phyloP scores from a whole-genome alignment of 2,329 filamentous ascomycete genomes.

The Phyllosticta paracitricarpa region DNA sequence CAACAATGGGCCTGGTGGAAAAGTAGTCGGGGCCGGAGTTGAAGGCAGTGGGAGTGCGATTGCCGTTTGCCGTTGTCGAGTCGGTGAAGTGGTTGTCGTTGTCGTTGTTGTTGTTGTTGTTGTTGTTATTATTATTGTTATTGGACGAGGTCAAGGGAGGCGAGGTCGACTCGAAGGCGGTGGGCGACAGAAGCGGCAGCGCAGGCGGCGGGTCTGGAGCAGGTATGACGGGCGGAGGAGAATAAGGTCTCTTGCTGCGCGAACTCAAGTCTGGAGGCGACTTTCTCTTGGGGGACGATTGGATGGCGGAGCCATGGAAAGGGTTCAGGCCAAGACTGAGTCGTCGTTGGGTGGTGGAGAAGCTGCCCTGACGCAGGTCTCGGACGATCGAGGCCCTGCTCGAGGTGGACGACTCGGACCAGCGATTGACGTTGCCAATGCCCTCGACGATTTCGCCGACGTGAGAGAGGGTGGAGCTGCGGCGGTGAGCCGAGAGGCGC shows the following conservation, averaged over 20 bases:
- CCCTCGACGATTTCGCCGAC: conserved; percentile 33
- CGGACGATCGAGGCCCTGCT: conserved; percentile 31
- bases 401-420: conserved; percentile 48
- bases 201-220: conserved; percentile 25
- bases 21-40: conserved; percentile 29
- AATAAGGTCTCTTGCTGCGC: conserved; percentile 22
- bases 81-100: conserved; percentile 24
- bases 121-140: conserved; percentile 21
- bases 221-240: conserved; percentile 22
- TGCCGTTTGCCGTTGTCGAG: conserved; percentile 10
- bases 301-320: conserved; percentile 26
- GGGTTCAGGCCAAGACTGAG: conserved; percentile 28
- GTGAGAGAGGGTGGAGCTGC: conserved; percentile 33
- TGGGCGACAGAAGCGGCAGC: conserved; percentile 23
- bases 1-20: conserved; percentile 14
- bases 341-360: conserved; percentile 21
- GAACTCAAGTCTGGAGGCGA: conserved; percentile 31
- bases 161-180: conserved; percentile 27
- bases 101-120: conserved; percentile 15
- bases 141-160: conserved; percentile 20
- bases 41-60: conserved; percentile 20
- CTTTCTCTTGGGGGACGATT: conserved; percentile 22
- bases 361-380: conserved; percentile 18
- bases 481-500: conserved; percentile 13
- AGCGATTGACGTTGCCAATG: conserved; percentile 44